Evolutionary conservation across 305 asterid genomes (phyloP), one percentile per base, ranked within the genome.

Genomic region (Withania somnifera): DNA sequence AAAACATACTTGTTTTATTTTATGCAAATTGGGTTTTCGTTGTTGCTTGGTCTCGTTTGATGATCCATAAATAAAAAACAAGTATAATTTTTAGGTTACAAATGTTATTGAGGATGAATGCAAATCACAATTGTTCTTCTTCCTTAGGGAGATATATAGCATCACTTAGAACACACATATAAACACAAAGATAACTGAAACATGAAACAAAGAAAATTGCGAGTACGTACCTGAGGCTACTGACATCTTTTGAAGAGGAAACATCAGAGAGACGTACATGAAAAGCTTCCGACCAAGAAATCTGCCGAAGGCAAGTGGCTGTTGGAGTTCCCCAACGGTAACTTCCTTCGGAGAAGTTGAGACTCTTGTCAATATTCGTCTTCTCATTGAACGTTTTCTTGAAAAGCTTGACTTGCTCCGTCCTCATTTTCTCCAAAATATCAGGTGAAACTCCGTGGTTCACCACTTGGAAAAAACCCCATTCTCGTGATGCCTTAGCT

Each of bases 251-350:
- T 7, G 88, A 78, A 47, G 60, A 83, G 38, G 90, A 83, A 15
- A 92, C 83, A 76, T 88, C 91, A n/a, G 71, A 86, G 51, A 95
- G 84, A 20, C 88, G 89, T 0, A 95, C 92, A 54, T 95, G 98
- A 82, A 92, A 95, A 36, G 98, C 95, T 85, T 95, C 98, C 0
- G 97, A 93, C 98, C 98, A 95, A 19, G 97, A 88, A 8, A 95
- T 32, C 86, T 95, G 95, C 15, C 83, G 19, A 50, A 92, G 77
- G 40, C 85, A 84, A 51, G 93, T 91, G 0, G 97, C 93, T 0
- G 93, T 79, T 17, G 98, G 98, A 11, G 97, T 73, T 14, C 98
- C 98, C 97, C 97, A 95, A 0, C 94, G 89, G 45, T 95, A 95
- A 83, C 93, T 89, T 56, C 97, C 95, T 13, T 87, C 82, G 13